Evolutionary conservation across 306 rosid genomes (phyloP), one percentile per base, ranked within the genome.

Genomic region (Clitoria ternatea): DNA sequence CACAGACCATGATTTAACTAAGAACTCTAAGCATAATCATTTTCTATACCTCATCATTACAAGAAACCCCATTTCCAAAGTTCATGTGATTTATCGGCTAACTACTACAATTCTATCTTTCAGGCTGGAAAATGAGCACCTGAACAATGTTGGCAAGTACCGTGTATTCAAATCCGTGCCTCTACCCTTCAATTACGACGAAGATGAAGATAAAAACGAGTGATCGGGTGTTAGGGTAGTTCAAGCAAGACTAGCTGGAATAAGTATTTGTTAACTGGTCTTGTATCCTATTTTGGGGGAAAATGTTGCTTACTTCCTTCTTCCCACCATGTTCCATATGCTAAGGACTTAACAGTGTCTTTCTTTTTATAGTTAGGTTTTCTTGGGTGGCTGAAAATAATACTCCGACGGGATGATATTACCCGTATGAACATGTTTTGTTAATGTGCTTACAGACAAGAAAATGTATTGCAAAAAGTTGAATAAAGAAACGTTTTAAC

Each of bases 41-140:
- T 50, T 43, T 26, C 15, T 43, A 17, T 47, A 27, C 17, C 2
- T 10, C 44, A 37, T 39, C 17, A 20, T 8, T 59, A 4, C 4
- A 2, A 43, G 27, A 13, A 36, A 30, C 33, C 6, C n/a, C 7
- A 20, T 39, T 33, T 61, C 35, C 7, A 13, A 19, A n/a, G 11
- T 18, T 26, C 4, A 33, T 60, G 8, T 45, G 24, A 43, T 30
- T 24, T 26, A 36, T 30, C 10, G 4, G 5, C 20, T 4, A 26
- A 24, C 32, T 33, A 19, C 5, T 7, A 26, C 20, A 19, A 14
- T 72, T 72, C 3, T 5, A 48, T 44, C 61, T 29, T 44, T 40
- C 77, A 88, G 97, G 76, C 30, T 86, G 83, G 94, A 90, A 80
- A 90, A 88, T 63, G 97, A 88, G 80, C 97, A 90, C 73, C 70